Evolutionary conservation across 2,329 filamentous ascomycete species (phyloP).

Genomic region (Stemphylium lycopersici): DNA sequence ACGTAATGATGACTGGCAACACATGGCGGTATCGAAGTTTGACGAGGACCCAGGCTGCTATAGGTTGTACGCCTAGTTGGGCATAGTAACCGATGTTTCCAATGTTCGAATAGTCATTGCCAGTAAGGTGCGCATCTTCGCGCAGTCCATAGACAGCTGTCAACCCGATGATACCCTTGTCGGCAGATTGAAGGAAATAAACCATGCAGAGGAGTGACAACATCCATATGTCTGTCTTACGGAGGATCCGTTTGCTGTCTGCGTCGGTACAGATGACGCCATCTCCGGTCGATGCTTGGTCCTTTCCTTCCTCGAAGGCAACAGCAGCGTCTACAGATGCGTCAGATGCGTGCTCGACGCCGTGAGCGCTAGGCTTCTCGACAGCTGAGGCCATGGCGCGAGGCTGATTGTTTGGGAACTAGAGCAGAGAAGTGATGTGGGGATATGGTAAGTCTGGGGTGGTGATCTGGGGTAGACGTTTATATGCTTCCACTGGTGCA

Average conservation of each 20-base stretch:
- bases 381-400: slow-evolving; percentile 21
- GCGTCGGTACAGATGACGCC: slow-evolving; percentile 27
- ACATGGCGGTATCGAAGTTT: slow-evolving; percentile 46
- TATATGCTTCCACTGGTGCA: slow-evolving; percentile 3
- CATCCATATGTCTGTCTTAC: slow-evolving; percentile 32
- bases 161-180: slow-evolving; percentile 58
- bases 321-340: slow-evolving; percentile 17
- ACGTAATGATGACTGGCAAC: slow-evolving; percentile 41
- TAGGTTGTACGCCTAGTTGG: slow-evolving; percentile 60
- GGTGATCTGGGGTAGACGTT: slow-evolving; percentile 5
- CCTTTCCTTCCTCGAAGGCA: slow-evolving; percentile 29
- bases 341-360: slow-evolving; percentile 19
- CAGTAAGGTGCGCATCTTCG: slow-evolving; percentile 44
- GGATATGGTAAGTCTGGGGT: slow-evolving; percentile 13
- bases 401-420: neutral
- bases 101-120: slow-evolving; percentile 56
- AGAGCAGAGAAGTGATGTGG: slow-evolving; percentile 5
- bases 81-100: slow-evolving; percentile 57
- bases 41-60: slow-evolving; percentile 57
- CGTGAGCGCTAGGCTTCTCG: slow-evolving; percentile 19
- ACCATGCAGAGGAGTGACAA: slow-evolving; percentile 33
- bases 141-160: slow-evolving; percentile 62
- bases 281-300: slow-evolving; percentile 15
- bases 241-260: slow-evolving; percentile 31
- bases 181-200: slow-evolving; percentile 41